A percentile compares a stretch with the other conserved stretches of the same genome.
These are phyloP conservation scores for Picochlorum sp. DNA, from an alignment of 139 green algal genomes.

Conservation along the genomic window DNA sequence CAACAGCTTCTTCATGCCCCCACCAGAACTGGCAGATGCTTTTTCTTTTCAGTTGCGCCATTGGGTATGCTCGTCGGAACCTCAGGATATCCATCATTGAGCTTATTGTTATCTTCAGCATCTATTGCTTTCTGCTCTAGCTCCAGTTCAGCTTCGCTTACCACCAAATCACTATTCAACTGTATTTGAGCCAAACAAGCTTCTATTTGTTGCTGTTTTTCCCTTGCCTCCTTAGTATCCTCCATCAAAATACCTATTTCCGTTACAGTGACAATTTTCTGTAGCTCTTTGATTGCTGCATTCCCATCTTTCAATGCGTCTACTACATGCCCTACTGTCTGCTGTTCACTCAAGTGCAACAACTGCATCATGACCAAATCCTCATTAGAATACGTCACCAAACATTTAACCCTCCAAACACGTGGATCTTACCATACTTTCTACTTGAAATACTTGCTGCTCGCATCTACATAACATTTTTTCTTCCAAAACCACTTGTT, in stretches of 20 bases:
- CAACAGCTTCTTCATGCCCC: too few species aligned
- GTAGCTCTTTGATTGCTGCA: slow-evolving; percentile 56
- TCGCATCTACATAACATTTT: slow-evolving; percentile 40
- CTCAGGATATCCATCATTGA: too few species aligned
- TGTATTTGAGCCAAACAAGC: slow-evolving; percentile 36
- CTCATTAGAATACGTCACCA: not conserved
- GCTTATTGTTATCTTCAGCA: too few species aligned
- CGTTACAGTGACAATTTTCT: slow-evolving; percentile 61
- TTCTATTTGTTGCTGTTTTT: slow-evolving; percentile 47
- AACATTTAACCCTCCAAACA: not conserved
- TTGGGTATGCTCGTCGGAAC: too few species aligned
- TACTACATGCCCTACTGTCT: slow-evolving; percentile 62
- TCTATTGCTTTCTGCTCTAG: too few species aligned
- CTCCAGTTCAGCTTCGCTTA: slow-evolving; percentile 14
- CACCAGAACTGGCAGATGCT: too few species aligned
- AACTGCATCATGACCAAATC: slow-evolving; percentile 40
- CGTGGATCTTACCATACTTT: slow-evolving; percentile 46
- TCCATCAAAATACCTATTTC: slow-evolving; percentile 71
- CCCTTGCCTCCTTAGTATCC: slow-evolving; percentile 68
- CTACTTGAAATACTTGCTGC: slow-evolving; percentile 55
- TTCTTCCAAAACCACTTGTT: slow-evolving; percentile 62
- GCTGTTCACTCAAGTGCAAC: slow-evolving; percentile 60
- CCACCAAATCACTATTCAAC: slow-evolving; percentile 31
- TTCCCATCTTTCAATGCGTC: slow-evolving; percentile 64
- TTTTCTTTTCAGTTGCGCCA: too few species aligned